Evolutionary conservation across 345 rosid genomes (phyloP), one percentile per base, ranked within the genome.

Genomic region (Ceriops decandra): DNA sequence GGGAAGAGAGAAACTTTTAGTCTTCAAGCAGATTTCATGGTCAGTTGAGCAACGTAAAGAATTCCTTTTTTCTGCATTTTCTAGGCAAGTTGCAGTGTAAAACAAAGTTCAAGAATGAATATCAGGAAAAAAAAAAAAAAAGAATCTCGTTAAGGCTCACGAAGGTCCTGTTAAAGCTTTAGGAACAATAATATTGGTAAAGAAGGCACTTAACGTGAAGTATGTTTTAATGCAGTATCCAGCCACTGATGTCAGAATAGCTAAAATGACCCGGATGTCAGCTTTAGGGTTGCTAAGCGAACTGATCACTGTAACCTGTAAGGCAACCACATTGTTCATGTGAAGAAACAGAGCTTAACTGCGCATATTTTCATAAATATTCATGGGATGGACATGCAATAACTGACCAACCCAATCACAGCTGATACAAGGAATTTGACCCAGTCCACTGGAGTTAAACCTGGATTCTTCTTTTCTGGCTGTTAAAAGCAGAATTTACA

Each of bases 391-490:
- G 60, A 30, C 1, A 59, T 46, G 64, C 27, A 52, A 56, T 28
- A 9, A 62, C 73, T 64, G 52, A 75, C 78, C 78, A 75, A 49
- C n/a, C 78, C 78, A 49, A 75, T 38, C 16, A 69, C 13, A 52
- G 78, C 74, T 58, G 78, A 69, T 11, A 28, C 78, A 22, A 75
- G 30, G 66, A 75, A 75, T 36, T 58, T 69, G 42, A 75, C 78
- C 78, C 78, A 75, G 20, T 75, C 78, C 78, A 69, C 60, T 36
- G 78, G 78, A 69, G 74, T 75, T 52, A 75, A 64, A 46, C 78
- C 78, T 0, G 78, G 74, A 64, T 69, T 75, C 19, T 69, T 75
- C 78, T 69, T 75, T 27, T 75, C 78, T 26, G 78, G 78, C 78
- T 75, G 66, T 58, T 52, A 13, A 42, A 13, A 24, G n/a, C 52